Percentiles rank a stretch among this genome's conserved stretches.
These are phyloP conservation scores for Canariomyces notabilis DNA, from an alignment of 2,329 filamentous ascomycete species.

Conservation along the genomic window DNA sequence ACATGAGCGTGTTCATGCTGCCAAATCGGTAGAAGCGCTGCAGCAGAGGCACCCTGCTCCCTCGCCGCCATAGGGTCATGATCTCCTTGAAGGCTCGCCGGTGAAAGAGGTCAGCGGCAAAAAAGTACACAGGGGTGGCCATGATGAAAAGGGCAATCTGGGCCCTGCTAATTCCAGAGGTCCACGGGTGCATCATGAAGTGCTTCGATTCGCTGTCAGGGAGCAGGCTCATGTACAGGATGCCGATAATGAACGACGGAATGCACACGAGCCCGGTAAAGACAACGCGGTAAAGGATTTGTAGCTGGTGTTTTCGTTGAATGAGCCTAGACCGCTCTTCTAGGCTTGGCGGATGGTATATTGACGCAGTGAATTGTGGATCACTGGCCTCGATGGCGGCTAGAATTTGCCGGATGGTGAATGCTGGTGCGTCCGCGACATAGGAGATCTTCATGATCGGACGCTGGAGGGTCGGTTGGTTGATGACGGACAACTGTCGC, in stretches of 20 bases:
- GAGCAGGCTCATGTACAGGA: constrained; percentile 85
- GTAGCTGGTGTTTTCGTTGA: constrained; percentile 62
- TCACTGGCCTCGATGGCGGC: constrained; percentile 62
- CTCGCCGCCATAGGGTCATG: constrained; percentile 67
- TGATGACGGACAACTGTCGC: constrained; percentile 47
- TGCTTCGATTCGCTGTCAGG: constrained; percentile 54
- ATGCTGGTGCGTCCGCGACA: constrained; percentile 56
- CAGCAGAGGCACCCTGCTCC: constrained; percentile 66
- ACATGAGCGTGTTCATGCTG: constrained; percentile 94
- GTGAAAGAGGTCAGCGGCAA: constrained; percentile 82
- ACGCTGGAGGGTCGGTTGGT: constrained; percentile 50
- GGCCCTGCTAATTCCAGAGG: constrained; percentile 66
- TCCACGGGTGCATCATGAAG: constrained; percentile 67
- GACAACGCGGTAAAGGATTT: constrained; percentile 64
- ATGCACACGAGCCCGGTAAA: constrained; percentile 67
- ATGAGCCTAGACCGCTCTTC: constrained; percentile 76
- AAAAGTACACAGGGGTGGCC: constrained; percentile 82
- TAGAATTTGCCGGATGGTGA: constrained; percentile 74
- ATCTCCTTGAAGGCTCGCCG: constrained; percentile 73
- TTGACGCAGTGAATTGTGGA: constrained; percentile 57
- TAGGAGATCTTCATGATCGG: constrained; percentile 71
- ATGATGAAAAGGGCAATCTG: constrained; percentile 78
- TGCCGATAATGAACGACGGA: constrained; percentile 80
- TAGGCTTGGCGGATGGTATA: constrained; percentile 76
- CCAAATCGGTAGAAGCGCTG: constrained; percentile 86